Evolutionary conservation across 1,139 yeast species (phyloP).

Genomic region (Barnettozyma hawaiiensis): DNA sequence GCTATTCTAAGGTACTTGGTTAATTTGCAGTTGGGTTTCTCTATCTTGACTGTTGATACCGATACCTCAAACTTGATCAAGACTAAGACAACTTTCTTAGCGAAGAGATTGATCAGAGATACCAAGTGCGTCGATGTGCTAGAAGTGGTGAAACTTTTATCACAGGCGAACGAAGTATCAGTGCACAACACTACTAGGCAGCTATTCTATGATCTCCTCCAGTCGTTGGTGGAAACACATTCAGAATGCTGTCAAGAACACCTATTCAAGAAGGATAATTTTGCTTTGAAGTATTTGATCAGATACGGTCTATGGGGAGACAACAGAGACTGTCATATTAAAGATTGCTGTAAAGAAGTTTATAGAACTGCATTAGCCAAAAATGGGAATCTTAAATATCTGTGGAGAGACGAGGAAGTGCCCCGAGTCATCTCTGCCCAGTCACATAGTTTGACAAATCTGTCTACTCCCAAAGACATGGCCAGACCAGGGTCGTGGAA

Average conservation of each 20-base stretch:
- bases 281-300: slow-evolving; percentile 30
- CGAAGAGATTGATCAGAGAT: slow-evolving; percentile 26
- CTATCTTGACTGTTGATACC: slow-evolving; percentile 20
- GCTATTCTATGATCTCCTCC: slow-evolving; percentile 31
- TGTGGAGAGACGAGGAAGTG: slow-evolving; percentile 9
- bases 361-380: slow-evolving; percentile 4
- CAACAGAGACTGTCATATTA: slow-evolving; percentile 7
- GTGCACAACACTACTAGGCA: slow-evolving; percentile 20
- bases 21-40: slow-evolving; percentile 33
- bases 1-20: slow-evolving; percentile 34
- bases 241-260: slow-evolving; percentile 35
- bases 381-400: slow-evolving; percentile 5
- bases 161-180: slow-evolving; percentile 33
- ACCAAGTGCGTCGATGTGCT: slow-evolving; percentile 32
- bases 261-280: slow-evolving; percentile 27
- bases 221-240: slow-evolving; percentile 30
- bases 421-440: neutral
- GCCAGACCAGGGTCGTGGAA: slow-evolving; percentile 19
- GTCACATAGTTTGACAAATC: neutral
- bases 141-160: slow-evolving; percentile 33
- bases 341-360: slow-evolving; percentile 5
- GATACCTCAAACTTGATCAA: slow-evolving; percentile 22
- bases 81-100: slow-evolving; percentile 28
- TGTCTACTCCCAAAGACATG: neutral
- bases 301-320: slow-evolving; percentile 33